Base-by-base conservation (phyloP, 495 filamentous ascomycete genomes). In the Penicillium canariense region DNA sequence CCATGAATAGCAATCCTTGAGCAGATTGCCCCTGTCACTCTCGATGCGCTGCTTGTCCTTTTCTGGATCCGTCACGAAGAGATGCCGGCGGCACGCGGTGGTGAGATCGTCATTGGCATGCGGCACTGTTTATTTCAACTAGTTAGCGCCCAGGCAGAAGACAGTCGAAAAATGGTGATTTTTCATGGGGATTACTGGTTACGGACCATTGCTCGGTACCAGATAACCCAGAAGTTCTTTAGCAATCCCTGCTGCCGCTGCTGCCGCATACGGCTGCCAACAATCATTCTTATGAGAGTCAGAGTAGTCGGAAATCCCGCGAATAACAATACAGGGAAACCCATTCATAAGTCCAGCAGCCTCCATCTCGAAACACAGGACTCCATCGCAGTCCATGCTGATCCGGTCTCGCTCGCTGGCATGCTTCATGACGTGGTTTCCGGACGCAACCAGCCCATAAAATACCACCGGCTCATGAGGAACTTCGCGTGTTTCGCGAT, bases 381-480 rank as follows among this genome's bases (percentile, higher is more conserved):
- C 30, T 27, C 48, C 59, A 3, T 49, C 22, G 1, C 36, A 39
- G 34, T 50, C 34, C n/a, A 15, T 42, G 17, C 34, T 46, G 25
- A 65, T 20, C 5, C 27, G 14, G 10, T 61, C 61, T 25, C 61
- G 26, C 20, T 39, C 36, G 18, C 10, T 20, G n/a, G 18, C 50
- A 26, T 68, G 42, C 43, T 60, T 66, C 18, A 74, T 73, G 1
- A 75, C 57, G 7, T 48, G 44, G 47, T 76, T 76, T 30, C 68
- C 73, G 9, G 69, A 75, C 14, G 74, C 75, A 32, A 78, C 73
- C 10, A 55, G 59, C 4, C 75, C 74, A 45, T 72, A 76, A 48
- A 32, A 32, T 12, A 32, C 30, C 5, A 32, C 12, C 12, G 30
- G 30, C 12, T 32, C 30, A 2, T 20, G 11, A 32, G 6, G 30